Evolutionary conservation across 2,329 filamentous ascomycete species (phyloP), one percentile per base, ranked within the genome.

Genomic region (Aspergillus tamarii): DNA sequence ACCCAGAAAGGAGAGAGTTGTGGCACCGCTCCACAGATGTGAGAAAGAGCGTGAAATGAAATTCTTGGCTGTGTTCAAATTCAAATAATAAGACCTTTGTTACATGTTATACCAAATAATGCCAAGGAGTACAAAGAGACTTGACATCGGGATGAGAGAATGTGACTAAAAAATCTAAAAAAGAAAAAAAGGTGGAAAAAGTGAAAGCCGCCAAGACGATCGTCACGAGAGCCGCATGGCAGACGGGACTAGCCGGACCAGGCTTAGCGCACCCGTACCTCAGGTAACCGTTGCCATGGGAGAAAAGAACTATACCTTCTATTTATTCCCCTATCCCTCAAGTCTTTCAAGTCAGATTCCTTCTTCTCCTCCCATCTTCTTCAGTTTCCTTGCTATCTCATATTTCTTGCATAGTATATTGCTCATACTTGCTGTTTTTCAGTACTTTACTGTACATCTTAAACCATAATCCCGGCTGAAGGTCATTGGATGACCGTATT

Each of bases 201-300:
- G 19, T 19, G 57, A 62, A 52, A 56, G 58, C 19, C 48, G 69
- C 64, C 64, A 72, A 72, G 72, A 48, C 65, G 68, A 69, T 68
- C 78, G 75, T 64, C 78, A 62, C 83, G 84, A 74, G 74, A 66
- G 75, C 70, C 66, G 68, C 80, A 78, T 66, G 75, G 78, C 68
- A 75, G 69, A 66, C 83, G 82, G 52, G 80, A 23, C 83, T 82
- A 75, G 78, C 80, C 77, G 76, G 74, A 73, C 78, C 70, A n/a
- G 61, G 69, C 7, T 66, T 78, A 75, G 76, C 43, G 67, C 59
- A 60, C 56, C 58, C 70, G 74, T 75, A 72, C 72, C 70, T 73
- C 70, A 67, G 73, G 72, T 72, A 75, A 74, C 70, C 65, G 80
- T 82, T 82, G 80, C 77, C 74, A 71, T 72, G 77, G 71, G 74